Percentiles rank a stretch among this genome's conserved stretches.
Conservation (phyloP, 352 stramenopile genomes). For the Globisporangium middletonii region DNA sequence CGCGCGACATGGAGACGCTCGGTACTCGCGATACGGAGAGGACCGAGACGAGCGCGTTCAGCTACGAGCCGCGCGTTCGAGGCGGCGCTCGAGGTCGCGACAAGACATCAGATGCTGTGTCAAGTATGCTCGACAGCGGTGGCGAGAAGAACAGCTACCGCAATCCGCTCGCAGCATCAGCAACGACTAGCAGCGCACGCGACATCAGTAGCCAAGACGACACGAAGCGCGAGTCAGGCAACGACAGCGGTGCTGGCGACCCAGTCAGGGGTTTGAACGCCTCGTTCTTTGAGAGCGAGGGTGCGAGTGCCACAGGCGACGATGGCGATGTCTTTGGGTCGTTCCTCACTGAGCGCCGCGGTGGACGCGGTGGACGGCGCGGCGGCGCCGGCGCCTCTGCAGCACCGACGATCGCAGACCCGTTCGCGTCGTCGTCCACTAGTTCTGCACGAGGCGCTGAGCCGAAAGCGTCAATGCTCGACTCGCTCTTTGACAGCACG, state of each 20-base stretch:
- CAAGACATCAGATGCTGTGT: background rate
- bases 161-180: conserved; percentile 4
- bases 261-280: conserved; percentile 15
- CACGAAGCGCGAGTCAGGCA: conserved; percentile 1
- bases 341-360: conserved; percentile 23
- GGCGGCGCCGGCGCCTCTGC: background rate
- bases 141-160: background rate
- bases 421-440: conserved; percentile 8
- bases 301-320: background rate
- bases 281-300: conserved; percentile 29
- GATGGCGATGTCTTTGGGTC: conserved; percentile 11
- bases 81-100: conserved; percentile 1
- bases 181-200: background rate
- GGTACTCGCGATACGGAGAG: background rate
- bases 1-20: too few species aligned
- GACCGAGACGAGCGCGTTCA: conserved; percentile 2
- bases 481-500: conserved; percentile 21
- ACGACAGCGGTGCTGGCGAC: conserved; percentile 5
- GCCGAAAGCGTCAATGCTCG: conserved; percentile 6
- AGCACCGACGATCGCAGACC: conserved; percentile 5
- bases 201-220: background rate
- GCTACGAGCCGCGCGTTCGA: conserved; percentile 10
- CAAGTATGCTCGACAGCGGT: background rate
- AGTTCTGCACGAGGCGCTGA: background rate
- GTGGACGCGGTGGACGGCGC: conserved; percentile 8